A percentile compares a stretch with the other conserved stretches of the same genome.
phyloP scores from a whole-genome alignment of 169 alveolate species.

The Fabrea salina region DNA sequence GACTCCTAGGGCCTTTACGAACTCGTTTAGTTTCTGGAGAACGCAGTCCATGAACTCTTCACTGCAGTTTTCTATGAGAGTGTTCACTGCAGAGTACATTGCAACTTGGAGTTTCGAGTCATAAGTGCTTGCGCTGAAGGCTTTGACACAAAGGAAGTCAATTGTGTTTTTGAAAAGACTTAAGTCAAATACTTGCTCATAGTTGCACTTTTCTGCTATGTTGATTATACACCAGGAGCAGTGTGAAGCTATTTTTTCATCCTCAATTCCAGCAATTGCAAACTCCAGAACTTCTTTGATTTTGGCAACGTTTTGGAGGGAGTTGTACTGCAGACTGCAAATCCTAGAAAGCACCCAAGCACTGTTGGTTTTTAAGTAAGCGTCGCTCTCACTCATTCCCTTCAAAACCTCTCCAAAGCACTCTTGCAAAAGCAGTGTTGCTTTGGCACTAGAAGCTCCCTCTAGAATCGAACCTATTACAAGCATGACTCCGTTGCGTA shows the following conservation, averaged over 20 bases:
- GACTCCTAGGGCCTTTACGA: neutral
- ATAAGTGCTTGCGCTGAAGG: neutral
- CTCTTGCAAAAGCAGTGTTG: constrained; percentile 18
- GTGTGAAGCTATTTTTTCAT: neutral
- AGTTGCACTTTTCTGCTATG: neutral
- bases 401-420: constrained; percentile 27
- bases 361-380: constrained; percentile 35
- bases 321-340: constrained; percentile 34
- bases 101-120: neutral
- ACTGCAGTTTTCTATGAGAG: neutral
- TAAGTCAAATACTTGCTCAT: neutral
- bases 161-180: neutral
- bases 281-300: neutral
- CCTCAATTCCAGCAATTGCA: neutral
- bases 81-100: neutral
- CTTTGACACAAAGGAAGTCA: neutral
- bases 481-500: constrained; percentile 36
- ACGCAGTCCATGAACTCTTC: neutral
- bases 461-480: constrained; percentile 60
- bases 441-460: constrained; percentile 34
- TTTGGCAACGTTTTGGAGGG: neutral
- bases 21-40: neutral
- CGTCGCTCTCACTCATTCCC: constrained; percentile 33
- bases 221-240: neutral
- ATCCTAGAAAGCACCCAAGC: constrained; percentile 53